These are phyloP conservation scores for Lupinus albus DNA, from an alignment of 306 rosid species.

Conservation along the genomic window DNA sequence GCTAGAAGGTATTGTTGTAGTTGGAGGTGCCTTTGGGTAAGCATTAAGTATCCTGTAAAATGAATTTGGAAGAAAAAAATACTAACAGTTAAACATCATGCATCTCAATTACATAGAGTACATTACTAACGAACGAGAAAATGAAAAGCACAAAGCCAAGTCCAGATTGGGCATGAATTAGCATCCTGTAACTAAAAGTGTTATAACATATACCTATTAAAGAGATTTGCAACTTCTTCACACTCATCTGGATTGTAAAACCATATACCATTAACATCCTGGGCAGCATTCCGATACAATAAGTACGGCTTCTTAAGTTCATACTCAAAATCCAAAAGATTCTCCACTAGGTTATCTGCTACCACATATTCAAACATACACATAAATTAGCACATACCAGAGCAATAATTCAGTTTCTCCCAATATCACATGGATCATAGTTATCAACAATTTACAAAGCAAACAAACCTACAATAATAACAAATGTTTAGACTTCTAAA, in stretches of 20 bases:
- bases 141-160: too few relatives aligned
- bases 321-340: slow-evolving; percentile 91
- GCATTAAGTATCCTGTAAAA: slow-evolving; percentile 80
- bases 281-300: slow-evolving; percentile 83
- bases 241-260: slow-evolving; percentile 90
- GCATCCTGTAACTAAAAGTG: slow-evolving; percentile 24
- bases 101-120: not conserved
- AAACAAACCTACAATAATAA: too few relatives aligned
- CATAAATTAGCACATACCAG: not conserved
- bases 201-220: slow-evolving; percentile 61
- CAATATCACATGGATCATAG: not conserved
- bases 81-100: slow-evolving; percentile 29
- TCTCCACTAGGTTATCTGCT: slow-evolving; percentile 91
- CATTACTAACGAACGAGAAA: too few relatives aligned
- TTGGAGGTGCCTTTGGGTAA: slow-evolving; percentile 72
- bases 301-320: slow-evolving; percentile 90
- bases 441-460: not conserved
- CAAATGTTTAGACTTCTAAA: too few relatives aligned
- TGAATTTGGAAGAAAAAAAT: not conserved
- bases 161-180: slow-evolving; percentile 27
- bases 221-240: slow-evolving; percentile 93
- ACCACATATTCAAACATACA: slow-evolving; percentile 29
- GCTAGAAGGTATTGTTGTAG: slow-evolving; percentile 56
- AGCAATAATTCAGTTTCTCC: slow-evolving; percentile 15
- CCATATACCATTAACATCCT: slow-evolving; percentile 98